Base-by-base conservation (phyloP, 345 rosid species). In the Diplotaxis tenuifolia region DNA sequence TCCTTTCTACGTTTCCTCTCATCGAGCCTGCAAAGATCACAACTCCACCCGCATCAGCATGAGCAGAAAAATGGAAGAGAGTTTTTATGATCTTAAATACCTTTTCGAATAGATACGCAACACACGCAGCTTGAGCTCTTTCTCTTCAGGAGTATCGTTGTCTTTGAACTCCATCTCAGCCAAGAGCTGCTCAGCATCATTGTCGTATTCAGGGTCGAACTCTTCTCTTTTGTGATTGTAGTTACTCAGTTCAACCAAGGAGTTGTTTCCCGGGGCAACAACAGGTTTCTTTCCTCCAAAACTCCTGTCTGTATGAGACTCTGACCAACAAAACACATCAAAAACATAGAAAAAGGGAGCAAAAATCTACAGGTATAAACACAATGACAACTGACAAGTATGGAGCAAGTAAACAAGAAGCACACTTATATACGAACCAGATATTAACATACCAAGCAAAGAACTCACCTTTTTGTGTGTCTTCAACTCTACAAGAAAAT, bases 81-180 rank as follows among this genome's bases (percentile, higher is more conserved):
- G 8, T 15, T 58, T 2, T 15, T 71, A 19, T 32, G 15, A 28
- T 45, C 55, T 28, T 23, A 77, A 67, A 68, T 78, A 88, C 99
- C 98, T 87, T 82, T 87, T 95, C 14, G 91, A 84, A 78, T 90
- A 95, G 21, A 92, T 88, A 70, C 83, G 89, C 62, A 95, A 81
- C 58, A 92, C 90, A 31, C 97, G 92, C 72, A 89, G 72, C 86
- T 95, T 95, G 68, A 95, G 84, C 74, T 90, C 88, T 3, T 78
- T 87, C 72, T 92, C 99, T 31, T 95, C 98, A 70, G 88, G 97
- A 6, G 91, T 79, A 77, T 95, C 98, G 32, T 82, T 79, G 9
- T 92, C 96, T 84, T 92, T 92, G 68, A 92, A 95, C 80, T 95
- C 99, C 99, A 95, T 95, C 79, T 95, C 99, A 62, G 99, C 96